Percentiles rank a stretch among this genome's conserved stretches.
Evolutionary conservation across 2,329 filamentous ascomycete species (phyloP).

Genomic region (Aspergillus melleus): DNA sequence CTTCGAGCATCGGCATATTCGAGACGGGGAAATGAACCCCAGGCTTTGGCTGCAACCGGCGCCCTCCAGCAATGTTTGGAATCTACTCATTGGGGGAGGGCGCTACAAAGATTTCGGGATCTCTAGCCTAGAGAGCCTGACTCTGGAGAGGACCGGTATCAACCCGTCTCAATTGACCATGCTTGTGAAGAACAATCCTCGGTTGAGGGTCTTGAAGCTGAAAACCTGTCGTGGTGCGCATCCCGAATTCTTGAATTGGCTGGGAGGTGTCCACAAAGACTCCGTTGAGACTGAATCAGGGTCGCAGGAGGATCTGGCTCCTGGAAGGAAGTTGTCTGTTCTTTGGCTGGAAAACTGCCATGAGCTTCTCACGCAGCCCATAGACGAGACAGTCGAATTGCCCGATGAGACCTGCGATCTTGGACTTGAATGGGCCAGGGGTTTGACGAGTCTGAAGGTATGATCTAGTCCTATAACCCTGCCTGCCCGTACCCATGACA

Average conservation of each 20-base stretch:
- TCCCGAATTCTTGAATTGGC: slow-evolving; percentile 36
- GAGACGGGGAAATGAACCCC: slow-evolving; percentile 29
- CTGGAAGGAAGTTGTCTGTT: slow-evolving; percentile 23
- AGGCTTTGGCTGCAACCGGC: slow-evolving; percentile 31
- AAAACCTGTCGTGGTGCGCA: slow-evolving; percentile 35
- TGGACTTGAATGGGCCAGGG: slow-evolving; percentile 29
- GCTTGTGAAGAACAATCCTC: slow-evolving; percentile 32
- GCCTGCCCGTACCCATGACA: not conserved
- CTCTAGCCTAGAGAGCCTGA: slow-evolving; percentile 28
- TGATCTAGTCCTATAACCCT: not conserved
- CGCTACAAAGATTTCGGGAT: slow-evolving; percentile 21
- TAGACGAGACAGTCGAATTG: slow-evolving; percentile 9
- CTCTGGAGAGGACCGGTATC: slow-evolving; percentile 35
- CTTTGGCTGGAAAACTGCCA: slow-evolving; percentile 33
- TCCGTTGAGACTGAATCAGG: slow-evolving; percentile 4
- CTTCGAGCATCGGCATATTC: slow-evolving; percentile 36
- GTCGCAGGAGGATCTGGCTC: slow-evolving; percentile 6
- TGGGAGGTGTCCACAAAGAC: slow-evolving; percentile 26
- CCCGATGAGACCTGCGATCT: slow-evolving; percentile 15
- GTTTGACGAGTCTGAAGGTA: slow-evolving; percentile 25
- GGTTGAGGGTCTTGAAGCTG: slow-evolving; percentile 29
- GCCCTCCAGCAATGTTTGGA: slow-evolving; percentile 31
- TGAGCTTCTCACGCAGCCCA: slow-evolving; percentile 13
- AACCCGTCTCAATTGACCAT: slow-evolving; percentile 35
- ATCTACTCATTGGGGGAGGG: slow-evolving; percentile 32